phyloP scores from a whole-genome alignment of 495 filamentous ascomycete species.

The Durotheca rogersii region DNA sequence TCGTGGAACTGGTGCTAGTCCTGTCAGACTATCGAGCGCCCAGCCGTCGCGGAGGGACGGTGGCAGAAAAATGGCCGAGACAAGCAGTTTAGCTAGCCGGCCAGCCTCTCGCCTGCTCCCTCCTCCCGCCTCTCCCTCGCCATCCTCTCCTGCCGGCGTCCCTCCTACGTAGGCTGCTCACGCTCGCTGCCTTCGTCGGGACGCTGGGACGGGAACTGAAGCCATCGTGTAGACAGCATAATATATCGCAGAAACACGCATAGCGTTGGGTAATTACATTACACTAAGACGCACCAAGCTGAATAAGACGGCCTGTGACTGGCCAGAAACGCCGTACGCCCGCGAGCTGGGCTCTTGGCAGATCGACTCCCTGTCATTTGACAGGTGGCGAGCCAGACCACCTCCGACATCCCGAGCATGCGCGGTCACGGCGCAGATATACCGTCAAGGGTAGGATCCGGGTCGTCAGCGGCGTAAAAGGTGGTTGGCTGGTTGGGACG shows the following conservation, averaged over 20 bases:
- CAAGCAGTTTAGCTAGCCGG: background rate
- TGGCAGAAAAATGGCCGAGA: slow-evolving; percentile 15
- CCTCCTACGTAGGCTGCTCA: too few species aligned
- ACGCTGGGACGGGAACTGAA: too few species aligned
- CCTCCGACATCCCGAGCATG: background rate
- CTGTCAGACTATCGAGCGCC: slow-evolving; percentile 7
- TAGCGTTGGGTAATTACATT: too few species aligned
- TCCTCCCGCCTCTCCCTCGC: too few species aligned
- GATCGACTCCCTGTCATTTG: background rate
- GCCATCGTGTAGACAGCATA: too few species aligned
- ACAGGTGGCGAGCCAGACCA: background rate
- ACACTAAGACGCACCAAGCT: background rate
- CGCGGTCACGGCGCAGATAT: background rate
- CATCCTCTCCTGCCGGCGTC: too few species aligned
- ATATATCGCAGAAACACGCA: too few species aligned
- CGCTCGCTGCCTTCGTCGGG: too few species aligned
- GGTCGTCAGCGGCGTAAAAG: background rate
- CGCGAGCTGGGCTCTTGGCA: background rate
- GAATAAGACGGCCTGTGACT: background rate
- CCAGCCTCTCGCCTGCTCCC: too few species aligned
- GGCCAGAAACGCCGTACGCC: background rate
- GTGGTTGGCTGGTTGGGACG: too few species aligned
- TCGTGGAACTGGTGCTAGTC: slow-evolving; percentile 4
- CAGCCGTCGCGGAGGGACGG: slow-evolving; percentile 17
- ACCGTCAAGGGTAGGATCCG: background rate